Base-by-base conservation (phyloP, 2,329 filamentous ascomycete species). In the Colletotrichum falcatum region DNA sequence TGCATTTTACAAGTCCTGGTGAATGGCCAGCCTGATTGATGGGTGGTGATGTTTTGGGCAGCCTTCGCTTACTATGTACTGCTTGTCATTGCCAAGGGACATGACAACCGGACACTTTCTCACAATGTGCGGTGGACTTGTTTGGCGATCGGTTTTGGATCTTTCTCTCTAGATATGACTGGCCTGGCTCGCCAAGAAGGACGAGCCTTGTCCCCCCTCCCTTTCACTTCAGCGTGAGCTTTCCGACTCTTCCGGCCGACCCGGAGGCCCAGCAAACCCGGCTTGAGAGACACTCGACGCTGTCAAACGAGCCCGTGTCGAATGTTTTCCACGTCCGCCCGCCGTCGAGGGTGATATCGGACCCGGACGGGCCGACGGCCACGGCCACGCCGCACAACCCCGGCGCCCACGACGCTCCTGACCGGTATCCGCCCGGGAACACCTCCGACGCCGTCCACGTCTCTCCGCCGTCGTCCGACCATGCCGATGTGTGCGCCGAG, bases 281-380 rank as follows among this genome's bases (percentile, higher is more conserved):
- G 7, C 73, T 73, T 5, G 69, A 30, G 1, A 78, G 53, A 39
- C 79, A 80, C 54, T 77, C 75, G 4, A 80, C 77, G 37, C 76
- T 78, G 44, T 80, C 78, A 49, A 79, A 78, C 14, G 76, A 76
- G 7, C 77, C 76, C 61, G 74, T 74, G 53, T 79, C 74, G 58
- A 79, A 79, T 1, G 46, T 66, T 30, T 70, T 66, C 78, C 79
- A 80, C 6, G 74, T 77, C 54, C 59, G 69, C 0, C 78, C 78
- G 0, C 74, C 74, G 58, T 80, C 78, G 8, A 77, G 26, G 6
- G 75, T 79, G 39, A 77, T 53, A 39, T 80, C 79, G 2, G 77
- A 79, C 6, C 78, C 78, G 8, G 76, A 78, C 8, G 79, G 77
- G 1, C 78, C 78, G 16, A 79, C 78, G 1, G 79, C 77, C n/a